Evolutionary conservation across 164 flowering plant genomes (phyloP), one percentile per base, ranked within the genome.

Genomic region (Cinnamomum micranthum): DNA sequence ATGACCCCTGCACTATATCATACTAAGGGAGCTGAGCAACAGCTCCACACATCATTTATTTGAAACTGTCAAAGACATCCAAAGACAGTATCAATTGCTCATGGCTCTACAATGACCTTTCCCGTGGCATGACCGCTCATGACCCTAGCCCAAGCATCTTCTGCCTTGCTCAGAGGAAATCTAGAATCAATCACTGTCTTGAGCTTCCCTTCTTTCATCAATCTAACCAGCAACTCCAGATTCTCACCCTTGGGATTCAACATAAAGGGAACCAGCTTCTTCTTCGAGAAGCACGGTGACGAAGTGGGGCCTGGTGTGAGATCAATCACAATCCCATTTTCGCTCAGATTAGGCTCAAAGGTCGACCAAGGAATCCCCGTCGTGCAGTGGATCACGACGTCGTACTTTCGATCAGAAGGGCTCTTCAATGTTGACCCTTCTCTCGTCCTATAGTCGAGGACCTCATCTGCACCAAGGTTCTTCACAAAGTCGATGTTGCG

Each of bases 341-440:
- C 69, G n/a, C 82, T 81, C 80, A 88, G 66, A 73, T 82, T 85
- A 19, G 87, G 89, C 85, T 76, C 78, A 65, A 76, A 76, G 20
- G 52, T 71, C 6, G 78, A 76, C 78, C 78, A 76, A 2, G 78
- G 81, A 60, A 85, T 81, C 5, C 78, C 84, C 1, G 77, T 59
- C 2, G 91, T 79, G 69, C 91, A 86, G 67, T 88, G 88, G 73
- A 88, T 73, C 25, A 88, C 91, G 0, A 75, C 80, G 66, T 88
- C 89, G 24, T 88, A 86, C 74, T 88, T 86, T 65, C 68, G 23
- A 14, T 88, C 91, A 24, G 89, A 86, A 3, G 91, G 91, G 81
- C 91, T 88, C 71, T 60, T 84, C 71, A 88, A 69, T 19, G 88
- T 79, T n/a, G 83, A 80, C 5, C 89, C 89, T 1, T 88, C 89